Conservation (phyloP, 2,329 filamentous ascomycete species). For the Sodiomyces alkalinus region DNA sequence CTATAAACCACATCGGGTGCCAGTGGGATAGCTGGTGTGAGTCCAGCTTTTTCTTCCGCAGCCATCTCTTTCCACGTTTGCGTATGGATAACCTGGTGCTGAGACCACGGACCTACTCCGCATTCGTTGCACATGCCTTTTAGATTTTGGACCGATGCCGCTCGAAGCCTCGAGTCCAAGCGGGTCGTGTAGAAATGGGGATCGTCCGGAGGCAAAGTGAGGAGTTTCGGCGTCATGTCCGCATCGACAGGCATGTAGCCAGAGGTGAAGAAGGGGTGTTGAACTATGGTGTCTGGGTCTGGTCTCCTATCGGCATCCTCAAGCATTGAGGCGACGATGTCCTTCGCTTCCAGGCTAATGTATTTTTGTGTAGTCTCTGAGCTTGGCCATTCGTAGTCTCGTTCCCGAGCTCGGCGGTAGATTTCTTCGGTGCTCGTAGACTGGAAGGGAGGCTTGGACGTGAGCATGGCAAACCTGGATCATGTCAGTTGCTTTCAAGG, state of each 20-base stretch:
- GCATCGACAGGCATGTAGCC: conserved; percentile 53
- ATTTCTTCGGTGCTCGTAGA: conserved; percentile 80
- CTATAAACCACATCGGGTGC: conserved; percentile 47
- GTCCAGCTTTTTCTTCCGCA: conserved; percentile 49
- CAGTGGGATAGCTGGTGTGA: conserved; percentile 48
- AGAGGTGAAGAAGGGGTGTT: conserved; percentile 64
- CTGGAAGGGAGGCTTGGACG: conserved; percentile 92
- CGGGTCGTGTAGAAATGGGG: conserved; percentile 41
- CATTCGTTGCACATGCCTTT: conserved; percentile 42
- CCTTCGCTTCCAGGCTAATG: conserved; percentile 62
- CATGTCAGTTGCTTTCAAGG: conserved; percentile 11
- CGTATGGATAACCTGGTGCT: conserved; percentile 30
- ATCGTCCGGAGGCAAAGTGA: conserved; percentile 40
- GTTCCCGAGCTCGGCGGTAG: conserved; percentile 53
- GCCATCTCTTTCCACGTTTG: conserved; percentile 52
- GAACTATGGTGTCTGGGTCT: conserved; percentile 61
- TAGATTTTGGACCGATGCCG: conserved; percentile 34
- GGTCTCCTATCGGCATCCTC: conserved; percentile 62
- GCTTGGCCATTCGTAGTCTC: conserved; percentile 69
- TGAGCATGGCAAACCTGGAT: conserved; percentile 79
- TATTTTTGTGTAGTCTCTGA: conserved; percentile 49
- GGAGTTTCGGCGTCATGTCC: conserved; percentile 43
- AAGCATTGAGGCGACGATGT: conserved; percentile 62
- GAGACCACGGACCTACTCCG: conserved; percentile 40
- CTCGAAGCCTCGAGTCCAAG: conserved; percentile 26